Conservation (phyloP, 1,284 basidiomycete species). For the Pholiota adiposa region DNA sequence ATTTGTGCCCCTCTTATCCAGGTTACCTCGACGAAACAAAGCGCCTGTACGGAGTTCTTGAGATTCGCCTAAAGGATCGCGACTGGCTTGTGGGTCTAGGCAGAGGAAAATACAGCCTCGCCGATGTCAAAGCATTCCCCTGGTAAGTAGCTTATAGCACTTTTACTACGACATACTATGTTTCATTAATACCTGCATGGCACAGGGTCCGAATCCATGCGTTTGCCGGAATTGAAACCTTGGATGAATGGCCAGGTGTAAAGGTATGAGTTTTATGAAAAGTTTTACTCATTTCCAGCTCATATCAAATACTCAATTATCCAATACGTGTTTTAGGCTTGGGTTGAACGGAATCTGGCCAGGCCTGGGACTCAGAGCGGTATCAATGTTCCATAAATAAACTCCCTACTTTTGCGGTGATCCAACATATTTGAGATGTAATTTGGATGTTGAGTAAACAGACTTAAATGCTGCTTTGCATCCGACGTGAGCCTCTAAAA, state of each 20-base stretch:
- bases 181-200: slow-evolving; percentile 7
- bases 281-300: background rate
- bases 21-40: slow-evolving; percentile 80
- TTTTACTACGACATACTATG: no score
- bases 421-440: no score
- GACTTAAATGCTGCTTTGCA: no score
- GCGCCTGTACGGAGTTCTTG: slow-evolving; percentile 77
- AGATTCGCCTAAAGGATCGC: slow-evolving; percentile 65
- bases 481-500: no score
- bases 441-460: no score
- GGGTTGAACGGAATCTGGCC: slow-evolving; percentile 32
- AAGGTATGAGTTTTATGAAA: slow-evolving; percentile 37
- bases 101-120: slow-evolving; percentile 67
- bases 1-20: no score
- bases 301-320: background rate
- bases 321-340: slow-evolving; percentile 28
- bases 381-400: slow-evolving; percentile 20
- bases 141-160: slow-evolving; percentile 41
- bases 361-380: slow-evolving; percentile 33
- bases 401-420: no score
- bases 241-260: slow-evolving; percentile 62
- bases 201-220: slow-evolving; percentile 52
- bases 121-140: slow-evolving; percentile 63
- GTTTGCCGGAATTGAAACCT: slow-evolving; percentile 52
- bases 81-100: slow-evolving; percentile 76